phyloP scores from a whole-genome alignment of 2,329 filamentous ascomycete species.

The Venturia oleaginea region DNA sequence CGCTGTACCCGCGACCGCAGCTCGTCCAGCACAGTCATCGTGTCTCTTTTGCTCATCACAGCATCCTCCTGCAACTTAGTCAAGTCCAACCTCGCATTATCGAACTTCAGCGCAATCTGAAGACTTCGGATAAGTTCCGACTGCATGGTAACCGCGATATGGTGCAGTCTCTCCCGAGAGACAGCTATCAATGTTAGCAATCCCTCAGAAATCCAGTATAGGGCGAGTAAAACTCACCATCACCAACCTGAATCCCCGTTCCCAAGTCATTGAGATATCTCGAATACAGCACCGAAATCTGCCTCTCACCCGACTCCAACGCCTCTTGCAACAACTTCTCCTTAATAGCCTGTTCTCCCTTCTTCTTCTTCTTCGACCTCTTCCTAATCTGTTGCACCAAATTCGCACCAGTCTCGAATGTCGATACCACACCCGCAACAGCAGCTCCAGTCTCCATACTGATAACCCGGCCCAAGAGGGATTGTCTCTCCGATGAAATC shows the following conservation, averaged over 20 bases:
- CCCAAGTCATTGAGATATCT: conserved; percentile 28
- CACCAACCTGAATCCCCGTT: conserved; percentile 28
- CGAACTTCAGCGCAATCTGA: conserved; percentile 28
- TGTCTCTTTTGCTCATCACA: conserved; percentile 26
- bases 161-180: conserved; percentile 28
- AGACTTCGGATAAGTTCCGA: conserved; percentile 31
- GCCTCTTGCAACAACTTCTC: conserved; percentile 31
- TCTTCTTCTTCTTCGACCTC: conserved; percentile 22
- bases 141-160: conserved; percentile 32
- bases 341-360: conserved; percentile 25
- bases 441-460: conserved; percentile 29
- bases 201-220: neutral
- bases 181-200: conserved; percentile 20
- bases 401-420: conserved; percentile 34
- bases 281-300: conserved; percentile 26
- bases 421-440: conserved; percentile 34
- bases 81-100: conserved; percentile 27
- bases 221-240: conserved; percentile 23
- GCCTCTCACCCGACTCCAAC: conserved; percentile 28
- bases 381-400: conserved; percentile 28
- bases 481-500: neutral
- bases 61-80: conserved; percentile 28
- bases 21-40: conserved; percentile 20
- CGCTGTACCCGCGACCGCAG: conserved; percentile 8
- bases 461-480: neutral